Base-by-base conservation (phyloP, 805 yeast genomes). In the Isabelozyma heimii region DNA sequence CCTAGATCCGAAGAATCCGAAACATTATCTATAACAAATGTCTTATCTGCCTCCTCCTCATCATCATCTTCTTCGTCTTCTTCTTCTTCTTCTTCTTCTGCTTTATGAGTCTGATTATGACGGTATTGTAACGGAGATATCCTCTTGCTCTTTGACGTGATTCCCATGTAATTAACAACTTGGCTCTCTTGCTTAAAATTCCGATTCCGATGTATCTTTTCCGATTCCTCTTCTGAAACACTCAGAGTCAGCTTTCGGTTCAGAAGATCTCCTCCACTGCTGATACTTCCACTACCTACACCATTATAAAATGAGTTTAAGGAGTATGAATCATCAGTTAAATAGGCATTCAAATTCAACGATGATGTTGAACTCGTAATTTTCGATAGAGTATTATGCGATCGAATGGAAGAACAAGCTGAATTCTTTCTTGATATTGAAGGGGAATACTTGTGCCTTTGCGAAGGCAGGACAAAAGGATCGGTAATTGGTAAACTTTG, bases 361-460 rank as follows among this genome's bases (percentile, higher is more conserved):
- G 74, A 68, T 20, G 75, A 68, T 47, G 69, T 67, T 28, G 75
- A 68, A 49, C 75, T 69, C 37, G 76, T 62, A 37, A 73, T 69
- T 35, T 69, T 60, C 45, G 62, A 53, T 9, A 73, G 57, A 10
- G 24, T 33, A 37, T 52, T 58, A 6, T 20, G 24, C 30, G 59
- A 56, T n/a, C 52, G 42, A 9, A 55, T 48, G 2, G 72, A 63
- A 7, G 57, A 39, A 13, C 13, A 13, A 10, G 33, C 2, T 16
- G 73, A 67, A 51, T 61, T 65, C 35, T 67, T 65, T 13, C 74
- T 51, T 1, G 70, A 60, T 15, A 43, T 35, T 28, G 47, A 14
- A n/a, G 14, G 28, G 13, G 33, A 20, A 13, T 13, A 13, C 24
- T 20, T 1, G 24, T 20, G 24, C 24, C 24, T 20, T 20, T 20